Percentiles rank a stretch among this genome's conserved stretches.
These are phyloP conservation scores for Neophaeococcomyces aloes DNA, from an alignment of 2,329 filamentous ascomycete species.

Conservation along the genomic window DNA sequence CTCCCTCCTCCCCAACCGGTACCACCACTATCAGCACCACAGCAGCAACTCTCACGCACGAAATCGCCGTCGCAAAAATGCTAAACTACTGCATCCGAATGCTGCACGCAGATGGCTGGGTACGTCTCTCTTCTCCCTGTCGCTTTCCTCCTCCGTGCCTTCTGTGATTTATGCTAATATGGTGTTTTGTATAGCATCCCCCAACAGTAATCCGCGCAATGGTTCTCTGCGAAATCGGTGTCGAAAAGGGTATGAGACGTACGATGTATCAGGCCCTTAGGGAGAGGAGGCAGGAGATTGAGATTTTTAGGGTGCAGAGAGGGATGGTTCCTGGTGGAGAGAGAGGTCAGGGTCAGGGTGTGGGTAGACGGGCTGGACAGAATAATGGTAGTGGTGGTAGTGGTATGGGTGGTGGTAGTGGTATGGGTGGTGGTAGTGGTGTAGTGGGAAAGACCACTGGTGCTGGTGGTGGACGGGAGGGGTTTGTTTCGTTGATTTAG, in stretches of 20 bases:
- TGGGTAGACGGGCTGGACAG: not conserved
- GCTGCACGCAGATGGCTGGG: conserved; percentile 4
- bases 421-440: not conserved
- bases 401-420: not conserved
- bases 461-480: too few species aligned
- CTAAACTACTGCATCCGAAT: conserved; percentile 1
- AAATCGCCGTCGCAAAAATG: conserved; percentile 1
- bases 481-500: not conserved
- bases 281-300: conserved; percentile 2
- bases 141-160: not conserved
- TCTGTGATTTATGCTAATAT: too few species aligned
- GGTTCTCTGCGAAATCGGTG: not conserved
- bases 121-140: not conserved
- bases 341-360: too few species aligned
- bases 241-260: not conserved
- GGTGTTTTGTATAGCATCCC: not conserved
- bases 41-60: not conserved
- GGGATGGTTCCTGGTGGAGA: not conserved
- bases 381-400: not conserved
- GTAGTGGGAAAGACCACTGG: not conserved
- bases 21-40: too few species aligned
- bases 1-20: too few species aligned
- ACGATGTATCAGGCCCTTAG: conserved; percentile 1
- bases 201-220: conserved; percentile 2
- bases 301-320: not conserved